phyloP scores from a whole-genome alignment of 345 rosid species.

The Lepidium sativum region DNA sequence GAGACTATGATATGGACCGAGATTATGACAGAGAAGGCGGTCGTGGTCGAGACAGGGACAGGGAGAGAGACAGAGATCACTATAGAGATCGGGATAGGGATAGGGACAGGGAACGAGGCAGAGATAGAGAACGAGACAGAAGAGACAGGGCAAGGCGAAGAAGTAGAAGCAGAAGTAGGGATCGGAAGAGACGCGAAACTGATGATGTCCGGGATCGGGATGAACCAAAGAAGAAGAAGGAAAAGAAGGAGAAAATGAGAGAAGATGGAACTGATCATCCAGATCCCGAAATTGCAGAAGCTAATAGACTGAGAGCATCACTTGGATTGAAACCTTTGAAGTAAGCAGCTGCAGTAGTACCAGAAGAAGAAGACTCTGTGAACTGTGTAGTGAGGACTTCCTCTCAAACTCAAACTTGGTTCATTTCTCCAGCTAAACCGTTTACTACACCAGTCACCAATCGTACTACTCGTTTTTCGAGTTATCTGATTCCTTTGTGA shows the following conservation, averaged over 20 bases:
- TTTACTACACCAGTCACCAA: neutral
- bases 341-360: constrained; percentile 2
- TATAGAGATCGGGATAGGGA: constrained; percentile 70
- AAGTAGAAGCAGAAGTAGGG: constrained; percentile 70
- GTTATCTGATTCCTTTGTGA: neutral
- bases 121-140: constrained; percentile 72
- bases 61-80: constrained; percentile 62
- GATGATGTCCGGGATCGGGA: constrained; percentile 34
- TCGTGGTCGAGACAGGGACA: constrained; percentile 42
- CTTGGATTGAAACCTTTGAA: constrained; percentile 68
- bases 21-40: constrained; percentile 54
- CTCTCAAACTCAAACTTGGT: neutral
- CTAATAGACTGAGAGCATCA: constrained; percentile 67
- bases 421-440: neutral
- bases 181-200: constrained; percentile 59
- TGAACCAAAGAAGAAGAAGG: constrained; percentile 66
- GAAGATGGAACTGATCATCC: constrained; percentile 83
- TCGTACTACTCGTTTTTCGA: neutral
- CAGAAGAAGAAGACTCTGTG: constrained; percentile 1
- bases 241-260: constrained; percentile 63
- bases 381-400: neutral
- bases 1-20: constrained; percentile 43
- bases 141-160: constrained; percentile 64
- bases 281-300: constrained; percentile 90
- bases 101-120: constrained; percentile 58